Evolutionary conservation across 2,329 filamentous ascomycete species (phyloP), one percentile per base, ranked within the genome.

Genomic region (Fragosphaeria purpurea): DNA sequence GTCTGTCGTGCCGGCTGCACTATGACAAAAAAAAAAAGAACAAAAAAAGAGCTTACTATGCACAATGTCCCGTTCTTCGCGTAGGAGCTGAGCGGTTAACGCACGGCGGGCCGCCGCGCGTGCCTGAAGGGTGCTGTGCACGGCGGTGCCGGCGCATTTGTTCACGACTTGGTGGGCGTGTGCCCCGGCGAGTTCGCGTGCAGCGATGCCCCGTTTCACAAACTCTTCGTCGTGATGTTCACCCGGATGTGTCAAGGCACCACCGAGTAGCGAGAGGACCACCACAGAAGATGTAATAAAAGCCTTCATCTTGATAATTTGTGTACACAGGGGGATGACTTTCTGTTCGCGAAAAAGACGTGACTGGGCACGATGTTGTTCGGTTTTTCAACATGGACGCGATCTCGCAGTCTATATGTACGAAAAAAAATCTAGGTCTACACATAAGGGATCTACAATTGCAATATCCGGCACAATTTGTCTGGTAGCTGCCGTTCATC

Each of bases 31-130:
- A 22, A 22, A 22, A 22, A 22, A 22, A 22, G 3, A 22, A 22
- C 2, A 22, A 22, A 22, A 22, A 22, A 22, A 22, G 3, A 22
- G 5, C 44, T 5, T 46, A 47, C 45, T 47, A 37, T 47, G 33
- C 30, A 47, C 45, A 12, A 47, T 47, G 45, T 38, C 38, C n/a
- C 45, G 45, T 37, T 47, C 7, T 22, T 47, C 45, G 31, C 45
- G 45, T 5, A 47, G 45, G 13, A 47, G 30, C 45, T 47, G 45
- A 22, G 45, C 37, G 5, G 45, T 41, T 6, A 47, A 4, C n/a
- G 37, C 45, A 6, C 45, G 45, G 13, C 45, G 45, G 45, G 45
- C 45, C 8, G 38, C 45, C 4, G 45, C 45, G 13, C 45, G 35
- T 30, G 34, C 35, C 38, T 47, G 45, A 22, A 47, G 45, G 11